Evolutionary conservation across 2,329 filamentous ascomycete species (phyloP).

Genomic region (Verticillium isaacii): DNA sequence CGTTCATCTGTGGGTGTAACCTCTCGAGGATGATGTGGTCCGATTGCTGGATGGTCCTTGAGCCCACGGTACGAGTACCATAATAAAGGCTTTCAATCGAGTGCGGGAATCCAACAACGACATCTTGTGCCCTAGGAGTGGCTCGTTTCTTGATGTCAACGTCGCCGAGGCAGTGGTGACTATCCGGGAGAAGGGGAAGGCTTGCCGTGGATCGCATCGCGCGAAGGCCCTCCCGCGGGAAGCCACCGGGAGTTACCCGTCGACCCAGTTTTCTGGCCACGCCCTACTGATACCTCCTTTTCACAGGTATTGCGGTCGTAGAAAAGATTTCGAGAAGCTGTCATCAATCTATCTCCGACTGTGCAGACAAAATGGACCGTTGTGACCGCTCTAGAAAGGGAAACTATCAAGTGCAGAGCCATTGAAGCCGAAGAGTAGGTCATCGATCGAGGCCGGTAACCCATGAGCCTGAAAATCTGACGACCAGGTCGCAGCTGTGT

Average conservation of each 20-base stretch:
- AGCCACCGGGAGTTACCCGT: background rate
- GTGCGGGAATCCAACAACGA: no score
- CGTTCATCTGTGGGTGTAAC: background rate
- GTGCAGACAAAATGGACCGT: no score
- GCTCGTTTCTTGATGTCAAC: background rate
- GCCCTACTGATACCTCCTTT: background rate
- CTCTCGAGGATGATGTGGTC: background rate
- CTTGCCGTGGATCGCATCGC: background rate
- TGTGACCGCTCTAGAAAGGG: conserved; percentile 4
- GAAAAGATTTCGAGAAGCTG: background rate
- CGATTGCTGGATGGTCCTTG: background rate
- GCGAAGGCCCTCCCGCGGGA: background rate
- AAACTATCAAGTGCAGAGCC: conserved; percentile 21
- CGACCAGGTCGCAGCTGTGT: conserved; percentile 1
- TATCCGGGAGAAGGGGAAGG: background rate
- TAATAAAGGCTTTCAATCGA: background rate
- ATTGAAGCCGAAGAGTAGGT: conserved; percentile 26
- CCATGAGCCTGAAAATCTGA: background rate
- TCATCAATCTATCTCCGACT: no score
- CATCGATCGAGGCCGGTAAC: conserved; percentile 16
- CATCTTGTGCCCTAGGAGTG: background rate
- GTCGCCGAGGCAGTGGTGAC: background rate
- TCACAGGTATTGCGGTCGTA: background rate
- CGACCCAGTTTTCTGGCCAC: background rate
- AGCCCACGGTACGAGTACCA: background rate